phyloP scores from a whole-genome alignment of 768 basidiomycete species.

The Suillus cothurnatus region DNA sequence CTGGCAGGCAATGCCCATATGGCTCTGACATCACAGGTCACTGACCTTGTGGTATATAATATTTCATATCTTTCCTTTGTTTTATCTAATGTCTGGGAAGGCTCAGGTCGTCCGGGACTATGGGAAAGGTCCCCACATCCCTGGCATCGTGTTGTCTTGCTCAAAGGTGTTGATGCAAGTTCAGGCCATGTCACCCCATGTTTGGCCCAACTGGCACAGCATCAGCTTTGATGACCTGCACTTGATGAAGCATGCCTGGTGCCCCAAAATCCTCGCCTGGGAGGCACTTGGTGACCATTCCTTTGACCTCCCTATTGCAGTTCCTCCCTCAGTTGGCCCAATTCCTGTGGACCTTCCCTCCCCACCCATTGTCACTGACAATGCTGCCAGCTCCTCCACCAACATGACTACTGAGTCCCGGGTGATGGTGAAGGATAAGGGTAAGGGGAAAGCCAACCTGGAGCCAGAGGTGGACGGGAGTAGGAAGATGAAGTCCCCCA shows the following conservation, averaged over 20 bases:
- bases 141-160: background rate
- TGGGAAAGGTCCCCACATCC: background rate
- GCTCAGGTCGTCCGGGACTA: background rate
- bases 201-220: background rate
- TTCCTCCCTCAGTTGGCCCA: too few relatives aligned
- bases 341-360: background rate
- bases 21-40: too few relatives aligned
- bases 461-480: too few relatives aligned
- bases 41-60: too few relatives aligned
- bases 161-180: background rate
- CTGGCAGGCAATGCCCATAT: fast-evolving
- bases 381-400: fast-evolving
- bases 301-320: too few relatives aligned
- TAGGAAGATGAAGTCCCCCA: background rate
- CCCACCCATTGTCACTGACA: too few relatives aligned
- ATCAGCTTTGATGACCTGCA: background rate
- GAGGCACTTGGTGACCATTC: background rate
- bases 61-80: too few relatives aligned
- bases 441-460: too few relatives aligned
- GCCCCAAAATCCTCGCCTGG: background rate
- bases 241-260: fast-evolving
- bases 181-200: background rate
- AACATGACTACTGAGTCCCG: too few relatives aligned
- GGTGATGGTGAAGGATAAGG: too few relatives aligned
- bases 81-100: background rate